Percentiles rank a stretch among this genome's conserved stretches.
Evolutionary conservation across 2,329 filamentous ascomycete genomes (phyloP).

Genomic region (Tolypocladium paradoxum): DNA sequence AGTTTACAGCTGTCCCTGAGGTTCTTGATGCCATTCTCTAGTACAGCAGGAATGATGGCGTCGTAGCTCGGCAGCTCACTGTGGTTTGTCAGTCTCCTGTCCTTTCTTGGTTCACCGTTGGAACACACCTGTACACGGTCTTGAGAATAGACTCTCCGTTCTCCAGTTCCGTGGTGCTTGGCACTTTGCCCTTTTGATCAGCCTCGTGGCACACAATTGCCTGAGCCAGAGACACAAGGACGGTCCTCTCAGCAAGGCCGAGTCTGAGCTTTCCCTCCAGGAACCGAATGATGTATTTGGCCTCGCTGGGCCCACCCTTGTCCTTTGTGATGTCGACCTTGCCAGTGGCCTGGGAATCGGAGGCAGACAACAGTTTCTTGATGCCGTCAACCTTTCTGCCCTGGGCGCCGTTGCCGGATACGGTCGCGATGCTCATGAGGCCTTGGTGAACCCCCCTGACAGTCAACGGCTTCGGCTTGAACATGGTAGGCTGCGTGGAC

Average conservation of each 20-base stretch:
- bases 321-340: conserved; percentile 87
- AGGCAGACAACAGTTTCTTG: conserved; percentile 90
- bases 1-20: conserved; percentile 80
- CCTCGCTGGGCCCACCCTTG: conserved; percentile 88
- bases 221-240: conserved; percentile 81
- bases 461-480: conserved; percentile 88
- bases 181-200: conserved; percentile 55
- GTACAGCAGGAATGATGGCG: conserved; percentile 81
- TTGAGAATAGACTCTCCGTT: conserved; percentile 81
- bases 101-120: too few species aligned
- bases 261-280: conserved; percentile 89
- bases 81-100: neutral
- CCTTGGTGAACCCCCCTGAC: conserved; percentile 79
- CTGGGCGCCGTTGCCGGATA: conserved; percentile 78
- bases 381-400: conserved; percentile 86
- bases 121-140: conserved; percentile 67
- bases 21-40: conserved; percentile 76
- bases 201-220: conserved; percentile 79
- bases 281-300: conserved; percentile 87
- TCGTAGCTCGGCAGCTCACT: conserved; percentile 94
- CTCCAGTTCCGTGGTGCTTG: conserved; percentile 65
- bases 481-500: conserved; percentile 94
- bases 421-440: conserved; percentile 77
- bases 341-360: conserved; percentile 61
- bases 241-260: conserved; percentile 83